Evolutionary conservation across 257 asterid genomes (phyloP), one percentile per base, ranked within the genome.

Genomic region (Cordia subcordata): DNA sequence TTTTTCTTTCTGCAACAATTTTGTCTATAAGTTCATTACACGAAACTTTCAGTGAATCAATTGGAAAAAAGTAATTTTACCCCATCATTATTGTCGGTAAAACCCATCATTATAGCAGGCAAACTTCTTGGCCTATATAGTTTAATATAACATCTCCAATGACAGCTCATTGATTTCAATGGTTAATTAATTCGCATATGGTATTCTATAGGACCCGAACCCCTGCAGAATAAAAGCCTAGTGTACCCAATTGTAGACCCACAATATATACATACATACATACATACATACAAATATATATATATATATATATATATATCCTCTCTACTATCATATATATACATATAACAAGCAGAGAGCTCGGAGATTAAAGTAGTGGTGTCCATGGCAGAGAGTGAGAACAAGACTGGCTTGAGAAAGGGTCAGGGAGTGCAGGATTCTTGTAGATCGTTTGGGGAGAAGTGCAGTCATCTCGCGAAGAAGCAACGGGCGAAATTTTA

Each of bases 401-500:
- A 1, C 15, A 42, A 14, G 8, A 42, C 47, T 1, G 10, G 47
- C 47, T 42, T 42, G 5, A 14, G 47, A 3, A 42, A 42, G 47
- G 15, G 47, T 42, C 12, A 42, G 47, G 8, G 10, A 14, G 47
- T 10, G 12, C 15, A 11, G 15, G 15, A 14, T 42, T 10, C 14
- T 15, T 9, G 55, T 6, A 42, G 47, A 42, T 55, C 70, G 8
- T 66, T 66, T 46, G 50, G 53, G 13, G 50, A 58, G 53, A 66
- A 50, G 61, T 66, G 71, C 53, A 66, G 71, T 13, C 52, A 49
- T 58, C 15, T 57, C 18, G 71, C 64, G 17, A 66, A 66, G 71
- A 66, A 66, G 55, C 65, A 66, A 52, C 18, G 71, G 45, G 65
- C 71, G 4, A 66, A 66, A 47, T 66, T 66, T 38, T 66, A 66